Conservation (phyloP, 2,329 filamentous ascomycete genomes). For the Penicillium sp. region DNA sequence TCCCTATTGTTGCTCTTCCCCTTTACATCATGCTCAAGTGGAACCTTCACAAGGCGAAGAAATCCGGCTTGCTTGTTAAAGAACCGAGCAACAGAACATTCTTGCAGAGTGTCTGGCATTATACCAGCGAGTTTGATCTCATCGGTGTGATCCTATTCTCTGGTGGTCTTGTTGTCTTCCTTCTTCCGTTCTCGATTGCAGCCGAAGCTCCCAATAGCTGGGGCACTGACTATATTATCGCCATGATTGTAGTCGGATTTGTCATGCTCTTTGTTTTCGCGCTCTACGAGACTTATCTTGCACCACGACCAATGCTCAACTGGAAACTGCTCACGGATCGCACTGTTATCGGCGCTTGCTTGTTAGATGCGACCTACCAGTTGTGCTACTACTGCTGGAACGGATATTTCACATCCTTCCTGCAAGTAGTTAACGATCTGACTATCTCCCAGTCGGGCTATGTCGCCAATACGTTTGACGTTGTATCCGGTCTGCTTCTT, state of each 20-base stretch:
- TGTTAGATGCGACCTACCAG: conserved; percentile 35
- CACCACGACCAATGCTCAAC: conserved; percentile 53
- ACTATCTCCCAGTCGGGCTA: conserved; percentile 39
- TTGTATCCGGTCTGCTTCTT: conserved; percentile 60
- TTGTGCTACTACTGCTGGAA: conserved; percentile 38
- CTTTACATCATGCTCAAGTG: conserved; percentile 59
- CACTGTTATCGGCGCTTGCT: conserved; percentile 35
- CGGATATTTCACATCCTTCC: conserved; percentile 32
- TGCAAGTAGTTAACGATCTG: conserved; percentile 36
- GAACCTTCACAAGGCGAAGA: conserved; percentile 62
- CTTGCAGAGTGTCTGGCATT: conserved; percentile 54
- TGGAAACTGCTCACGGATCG: conserved; percentile 41
- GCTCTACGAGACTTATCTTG: conserved; percentile 57
- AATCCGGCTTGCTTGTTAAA: conserved; percentile 53
- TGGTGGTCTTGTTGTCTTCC: conserved; percentile 63
- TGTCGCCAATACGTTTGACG: conserved; percentile 56
- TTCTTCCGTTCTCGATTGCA: conserved; percentile 50
- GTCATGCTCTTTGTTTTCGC: conserved; percentile 58
- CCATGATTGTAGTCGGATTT: conserved; percentile 59
- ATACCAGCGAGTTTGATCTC: conserved; percentile 66
- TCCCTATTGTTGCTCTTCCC: conserved; percentile 61
- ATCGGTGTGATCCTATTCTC: conserved; percentile 65
- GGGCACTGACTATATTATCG: conserved; percentile 52
- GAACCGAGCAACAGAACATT: conserved; percentile 50
- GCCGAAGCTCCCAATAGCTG: conserved; percentile 43